phyloP scores from a whole-genome alignment of 1,139 yeast genomes.

The Candida albicans region DNA sequence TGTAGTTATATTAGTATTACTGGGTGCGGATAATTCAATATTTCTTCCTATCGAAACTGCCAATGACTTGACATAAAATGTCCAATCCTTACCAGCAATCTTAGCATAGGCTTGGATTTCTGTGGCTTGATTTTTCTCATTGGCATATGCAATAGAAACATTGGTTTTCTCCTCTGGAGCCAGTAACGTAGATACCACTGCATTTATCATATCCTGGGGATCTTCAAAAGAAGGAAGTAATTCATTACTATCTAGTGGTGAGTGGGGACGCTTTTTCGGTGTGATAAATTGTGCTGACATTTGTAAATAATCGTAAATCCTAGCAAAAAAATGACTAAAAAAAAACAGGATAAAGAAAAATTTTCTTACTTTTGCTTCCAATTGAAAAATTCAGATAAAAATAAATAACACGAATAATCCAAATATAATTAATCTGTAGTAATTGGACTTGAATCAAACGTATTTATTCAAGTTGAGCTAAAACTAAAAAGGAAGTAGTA shows the following conservation, averaged over 20 bases:
- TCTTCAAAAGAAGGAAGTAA: slow-evolving; percentile 41
- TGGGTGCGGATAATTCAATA: slow-evolving; percentile 48
- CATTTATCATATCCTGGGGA: slow-evolving; percentile 53
- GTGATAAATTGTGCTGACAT: slow-evolving; percentile 18
- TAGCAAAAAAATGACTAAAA: background rate
- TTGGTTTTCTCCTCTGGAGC: slow-evolving; percentile 52
- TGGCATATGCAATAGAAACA: slow-evolving; percentile 51
- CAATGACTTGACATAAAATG: slow-evolving; percentile 84
- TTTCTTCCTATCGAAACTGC: slow-evolving; percentile 81
- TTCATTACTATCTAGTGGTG: slow-evolving; percentile 18
- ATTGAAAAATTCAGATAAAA: background rate
- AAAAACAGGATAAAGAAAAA: background rate
- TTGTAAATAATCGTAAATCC: background rate
- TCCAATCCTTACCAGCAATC: slow-evolving; percentile 92
- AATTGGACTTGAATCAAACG: background rate
- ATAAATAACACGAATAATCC: background rate
- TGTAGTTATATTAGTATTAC: slow-evolving; percentile 4
- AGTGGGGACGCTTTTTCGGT: slow-evolving; percentile 32
- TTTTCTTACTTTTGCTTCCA: background rate
- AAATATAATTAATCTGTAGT: background rate
- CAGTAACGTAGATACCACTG: slow-evolving; percentile 49
- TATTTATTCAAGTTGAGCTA: too few species aligned
- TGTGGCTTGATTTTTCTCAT: slow-evolving; percentile 72
- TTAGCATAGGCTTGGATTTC: slow-evolving; percentile 97
- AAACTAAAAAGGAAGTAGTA: too few species aligned